A percentile compares a stretch with the other conserved stretches of the same genome.
Conservation (phyloP, 441 rosid species). For the Erodium trifolium region DNA sequence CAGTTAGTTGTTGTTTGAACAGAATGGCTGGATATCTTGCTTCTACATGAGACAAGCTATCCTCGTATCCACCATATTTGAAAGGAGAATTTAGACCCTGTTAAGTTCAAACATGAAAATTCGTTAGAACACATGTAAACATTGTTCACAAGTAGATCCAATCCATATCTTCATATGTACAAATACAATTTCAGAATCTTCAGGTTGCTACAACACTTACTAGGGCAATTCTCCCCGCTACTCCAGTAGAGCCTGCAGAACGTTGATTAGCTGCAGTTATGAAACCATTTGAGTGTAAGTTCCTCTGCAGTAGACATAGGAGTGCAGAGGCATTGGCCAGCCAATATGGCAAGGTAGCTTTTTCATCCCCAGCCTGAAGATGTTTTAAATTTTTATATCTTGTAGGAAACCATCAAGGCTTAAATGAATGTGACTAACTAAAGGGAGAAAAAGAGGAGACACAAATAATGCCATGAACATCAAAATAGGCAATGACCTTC, state of each 20-base stretch:
- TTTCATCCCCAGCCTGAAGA: constrained; percentile 76
- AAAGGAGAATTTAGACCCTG: constrained; percentile 87
- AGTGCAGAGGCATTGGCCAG: constrained; percentile 87
- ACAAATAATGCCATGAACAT: constrained; percentile 11
- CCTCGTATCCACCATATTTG: constrained; percentile 66
- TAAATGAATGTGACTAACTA: background rate
- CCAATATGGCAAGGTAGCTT: constrained; percentile 73
- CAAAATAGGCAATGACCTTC: constrained; percentile 39
- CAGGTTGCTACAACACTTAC: constrained; percentile 32
- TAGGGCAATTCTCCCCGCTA: constrained; percentile 61
- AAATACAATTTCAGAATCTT: background rate
- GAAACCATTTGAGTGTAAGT: constrained; percentile 75
- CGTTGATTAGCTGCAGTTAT: constrained; percentile 50
- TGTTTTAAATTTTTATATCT: constrained; percentile 9
- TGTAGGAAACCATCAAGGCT: too few species aligned
- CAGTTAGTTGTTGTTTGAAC: constrained; percentile 91
- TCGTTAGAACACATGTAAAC: background rate
- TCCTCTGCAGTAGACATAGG: constrained; percentile 85
- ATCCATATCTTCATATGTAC: background rate
- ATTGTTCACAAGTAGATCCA: background rate
- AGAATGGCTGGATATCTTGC: constrained; percentile 94
- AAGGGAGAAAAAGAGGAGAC: constrained; percentile 8
- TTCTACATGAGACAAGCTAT: constrained; percentile 66
- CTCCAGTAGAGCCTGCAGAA: constrained; percentile 43
- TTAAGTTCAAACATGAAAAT: background rate